These are phyloP conservation scores for Creolimax fragrantissima DNA, from an alignment of 78 protist genomes.

Conservation along the genomic window DNA sequence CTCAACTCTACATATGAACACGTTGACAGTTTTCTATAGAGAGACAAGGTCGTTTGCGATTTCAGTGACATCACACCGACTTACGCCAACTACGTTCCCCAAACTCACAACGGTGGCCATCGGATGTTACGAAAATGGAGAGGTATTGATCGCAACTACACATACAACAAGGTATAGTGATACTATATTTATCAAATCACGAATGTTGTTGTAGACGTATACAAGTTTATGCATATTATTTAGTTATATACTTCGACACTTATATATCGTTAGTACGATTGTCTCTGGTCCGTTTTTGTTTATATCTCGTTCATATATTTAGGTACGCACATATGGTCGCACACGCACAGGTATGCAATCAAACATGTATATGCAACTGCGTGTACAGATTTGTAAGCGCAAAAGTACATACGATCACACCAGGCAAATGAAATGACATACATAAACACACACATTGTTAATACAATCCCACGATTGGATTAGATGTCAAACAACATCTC, in stretches of 20 bases:
- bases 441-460: background rate
- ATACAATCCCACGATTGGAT: background rate
- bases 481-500: background rate
- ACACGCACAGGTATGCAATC: background rate
- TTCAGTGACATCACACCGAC: background rate
- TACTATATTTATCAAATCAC: background rate
- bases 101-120: background rate
- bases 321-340: background rate
- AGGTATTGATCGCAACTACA: background rate
- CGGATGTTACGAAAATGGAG: background rate
- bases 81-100: background rate
- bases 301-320: too few relatives aligned
- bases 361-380: background rate
- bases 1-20: too few relatives aligned
- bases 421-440: too few relatives aligned
- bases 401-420: too few relatives aligned
- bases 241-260: too few relatives aligned
- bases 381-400: too few relatives aligned
- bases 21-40: background rate
- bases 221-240: too few relatives aligned
- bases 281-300: too few relatives aligned
- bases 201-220: background rate
- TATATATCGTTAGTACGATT: too few relatives aligned
- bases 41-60: background rate
- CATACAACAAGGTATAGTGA: background rate